Base-by-base conservation (phyloP, 805 yeast species). In the Maudiozyma bulderi region DNA sequence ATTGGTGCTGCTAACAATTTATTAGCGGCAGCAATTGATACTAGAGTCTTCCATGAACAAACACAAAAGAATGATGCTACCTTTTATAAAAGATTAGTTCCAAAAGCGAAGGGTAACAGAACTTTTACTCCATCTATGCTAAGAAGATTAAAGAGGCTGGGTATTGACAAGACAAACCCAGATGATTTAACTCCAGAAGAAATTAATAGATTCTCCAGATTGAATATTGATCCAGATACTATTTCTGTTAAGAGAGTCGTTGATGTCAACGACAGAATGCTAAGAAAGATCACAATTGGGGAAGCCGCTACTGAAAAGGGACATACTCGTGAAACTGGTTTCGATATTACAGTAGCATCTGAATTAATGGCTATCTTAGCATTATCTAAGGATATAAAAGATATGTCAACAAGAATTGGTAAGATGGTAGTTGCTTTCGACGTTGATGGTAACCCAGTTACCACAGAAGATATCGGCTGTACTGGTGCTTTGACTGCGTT, bases 301-400 rank as follows among this genome's bases (percentile, higher is more conserved):
- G 79, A 86, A 69, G 96, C 95, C 31, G 84, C 93, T 60, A 90
- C 95, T 43, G 98, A 91, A 70, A 89, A 87, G 73, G 95, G 90
- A 52, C 78, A 80, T 50, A 80, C 84, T 28, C 81, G 98, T 63
- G 75, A 78, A 54, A 82, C 96, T 15, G 98, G 98, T 11, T 89
- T 91, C 69, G 98, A 91, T 66, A 90, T 91, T 64, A 84, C 97
- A 11, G 98, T 91, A 54, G 98, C 98, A 8, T 82, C 91, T 33
- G 98, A 91, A 72, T 78, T 89, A 57, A 91, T 91, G 98, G 97
- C 98, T 26, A 86, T 91, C 50, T 74, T 91, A 56, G 96, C 98
- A 3, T 74, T 91, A 47, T 79, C 95, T 8, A 81, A 79, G 47
- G 80, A 84, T 32, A 76, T 91, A 59, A 70, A 76, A 51, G 97